These are phyloP conservation scores for Batkoa obscura DNA, from an alignment of 371 early-diverging fungal species.

Conservation along the genomic window DNA sequence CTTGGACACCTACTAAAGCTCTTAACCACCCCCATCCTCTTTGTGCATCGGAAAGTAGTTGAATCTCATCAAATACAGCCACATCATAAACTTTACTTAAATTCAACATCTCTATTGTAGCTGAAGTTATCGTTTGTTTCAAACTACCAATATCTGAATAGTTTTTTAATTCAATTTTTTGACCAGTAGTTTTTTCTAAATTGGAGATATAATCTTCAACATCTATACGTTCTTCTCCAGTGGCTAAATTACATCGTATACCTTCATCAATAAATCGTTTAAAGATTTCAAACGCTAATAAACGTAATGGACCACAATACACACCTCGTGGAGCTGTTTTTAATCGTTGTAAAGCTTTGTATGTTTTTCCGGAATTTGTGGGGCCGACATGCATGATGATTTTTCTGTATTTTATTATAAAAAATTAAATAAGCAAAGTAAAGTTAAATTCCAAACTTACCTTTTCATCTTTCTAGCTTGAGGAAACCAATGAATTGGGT, in stretches of 20 bases:
- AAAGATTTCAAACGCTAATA: slow-evolving; percentile 87
- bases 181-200: too few species aligned
- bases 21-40: slow-evolving; percentile 96
- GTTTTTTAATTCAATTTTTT: too few species aligned
- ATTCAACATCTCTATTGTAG: slow-evolving; percentile 85
- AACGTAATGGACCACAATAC: slow-evolving; percentile 82
- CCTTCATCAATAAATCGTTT: slow-evolving; percentile 57
- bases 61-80: slow-evolving; percentile 92
- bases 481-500: too few species aligned
- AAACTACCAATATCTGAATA: too few species aligned
- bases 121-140: slow-evolving; percentile 22
- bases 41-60: slow-evolving; percentile 69
- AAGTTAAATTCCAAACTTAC: too few species aligned
- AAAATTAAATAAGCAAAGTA: too few species aligned
- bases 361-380: slow-evolving; percentile 93
- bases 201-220: background rate
- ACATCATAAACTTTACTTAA: slow-evolving; percentile 41
- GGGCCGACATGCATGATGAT: slow-evolving; percentile 91
- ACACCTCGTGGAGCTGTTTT: slow-evolving; percentile 41
- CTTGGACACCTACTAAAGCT: slow-evolving; percentile 59
- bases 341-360: slow-evolving; percentile 61
- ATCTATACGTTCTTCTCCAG: slow-evolving; percentile 68
- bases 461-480: too few species aligned
- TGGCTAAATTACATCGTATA: slow-evolving; percentile 60
- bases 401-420: slow-evolving; percentile 17